These are phyloP conservation scores for Neofusicoccum sp. DNA, from an alignment of 2,329 filamentous ascomycete genomes.

Conservation along the genomic window DNA sequence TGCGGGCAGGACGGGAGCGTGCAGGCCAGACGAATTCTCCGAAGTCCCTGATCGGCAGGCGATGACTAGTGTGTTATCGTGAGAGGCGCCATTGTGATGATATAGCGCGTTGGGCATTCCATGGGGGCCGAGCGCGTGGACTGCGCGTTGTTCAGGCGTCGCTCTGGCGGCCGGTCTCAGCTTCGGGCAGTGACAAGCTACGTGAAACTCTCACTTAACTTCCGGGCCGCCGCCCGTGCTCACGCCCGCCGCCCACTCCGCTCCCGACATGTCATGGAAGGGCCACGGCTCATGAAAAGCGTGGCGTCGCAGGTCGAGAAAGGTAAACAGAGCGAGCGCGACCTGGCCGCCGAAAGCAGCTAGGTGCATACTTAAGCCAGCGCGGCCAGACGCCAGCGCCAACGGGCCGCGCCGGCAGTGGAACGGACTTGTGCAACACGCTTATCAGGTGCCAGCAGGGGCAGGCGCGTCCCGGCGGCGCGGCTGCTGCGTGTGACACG, in stretches of 20 bases:
- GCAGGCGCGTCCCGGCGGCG: background rate
- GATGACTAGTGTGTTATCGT: background rate
- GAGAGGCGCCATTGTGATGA: background rate
- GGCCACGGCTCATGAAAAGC: background rate
- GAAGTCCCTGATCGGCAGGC: background rate
- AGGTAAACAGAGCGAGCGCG: background rate
- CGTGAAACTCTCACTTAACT: background rate
- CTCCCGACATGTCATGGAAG: background rate
- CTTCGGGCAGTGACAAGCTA: background rate
- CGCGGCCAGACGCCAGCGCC: background rate
- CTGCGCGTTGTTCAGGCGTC: background rate
- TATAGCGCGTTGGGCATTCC: background rate
- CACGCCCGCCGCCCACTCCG: background rate
- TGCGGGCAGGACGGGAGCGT: background rate
- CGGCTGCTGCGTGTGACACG: background rate
- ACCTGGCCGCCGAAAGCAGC: background rate
- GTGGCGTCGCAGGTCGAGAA: background rate
- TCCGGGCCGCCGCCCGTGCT: background rate
- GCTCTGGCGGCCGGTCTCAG: background rate
- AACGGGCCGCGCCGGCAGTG: background rate
- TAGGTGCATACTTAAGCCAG: slow-evolving; percentile 4
- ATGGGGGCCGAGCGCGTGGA: background rate
- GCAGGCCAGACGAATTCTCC: background rate
- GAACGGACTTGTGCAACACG: background rate
- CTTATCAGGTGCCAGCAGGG: background rate